Evolutionary conservation across 208 protist genomes (phyloP), one percentile per base, ranked within the genome.

Genomic region (Phytomonas sp.): DNA sequence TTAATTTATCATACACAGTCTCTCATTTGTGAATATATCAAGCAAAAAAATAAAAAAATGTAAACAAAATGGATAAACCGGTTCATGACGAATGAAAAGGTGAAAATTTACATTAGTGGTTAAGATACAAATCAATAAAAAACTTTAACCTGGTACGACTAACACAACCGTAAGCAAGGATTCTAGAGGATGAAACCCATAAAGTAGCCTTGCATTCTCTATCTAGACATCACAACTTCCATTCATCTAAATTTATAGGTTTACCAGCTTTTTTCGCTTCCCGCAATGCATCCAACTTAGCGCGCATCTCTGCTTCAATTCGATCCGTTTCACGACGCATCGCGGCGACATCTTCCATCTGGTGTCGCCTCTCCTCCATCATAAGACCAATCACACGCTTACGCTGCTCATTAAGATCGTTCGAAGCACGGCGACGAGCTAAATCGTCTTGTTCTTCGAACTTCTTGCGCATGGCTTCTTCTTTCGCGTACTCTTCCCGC

Each of bases 241-340:
- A 94, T 36, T 94, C 88, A 59, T 94, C 85, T 30, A 93, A 66
- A 60, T 95, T 91, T 69, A 95, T 91, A 26, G 81, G 77, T 67
- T 91, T 71, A 37, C 89, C 89, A 49, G 87, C 80, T 19, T 70
- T 71, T 73, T 93, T 92, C 0, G 89, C 89, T 61, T 88, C 80
- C 4, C 89, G 81, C 8, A 95, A 78, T 14, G 87, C 87, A 61
- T 95, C 87, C n/a, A 95, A 78, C 45, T 93, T 95, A n/a, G 87
- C 83, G 37, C 77, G 79, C 89, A 95, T 95, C 69, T 91, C 89
- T 5, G 84, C 84, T 66, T 93, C 89, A 59, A 95, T 95, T 52
- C 85, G 79, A 67, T 95, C 89, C 16, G 89, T 93, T 67, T 95
- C 87, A 14, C 72, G 76, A 52, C 89, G 82, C 89, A 93, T 95